Evolutionary conservation across 306 rosid genomes (phyloP).

Genomic region (Trifolium fragiferum): DNA sequence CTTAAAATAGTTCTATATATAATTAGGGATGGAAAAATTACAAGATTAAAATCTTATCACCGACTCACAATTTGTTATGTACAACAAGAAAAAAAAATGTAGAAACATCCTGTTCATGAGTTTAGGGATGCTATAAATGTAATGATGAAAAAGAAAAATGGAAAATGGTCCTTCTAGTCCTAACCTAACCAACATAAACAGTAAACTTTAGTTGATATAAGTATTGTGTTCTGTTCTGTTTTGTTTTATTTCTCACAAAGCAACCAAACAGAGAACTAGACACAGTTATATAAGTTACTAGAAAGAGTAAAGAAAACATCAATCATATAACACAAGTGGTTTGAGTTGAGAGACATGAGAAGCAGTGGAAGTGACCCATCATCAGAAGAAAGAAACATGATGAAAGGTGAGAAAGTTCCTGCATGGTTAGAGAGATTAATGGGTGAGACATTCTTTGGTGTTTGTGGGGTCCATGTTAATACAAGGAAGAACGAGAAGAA

Average conservation of each 20-base stretch:
- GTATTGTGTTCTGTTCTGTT: not conserved
- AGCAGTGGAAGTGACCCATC: slow-evolving; percentile 15
- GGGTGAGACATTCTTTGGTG: slow-evolving; percentile 86
- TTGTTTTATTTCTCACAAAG: not conserved
- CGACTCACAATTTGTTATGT: too few species aligned
- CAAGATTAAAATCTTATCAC: too few species aligned
- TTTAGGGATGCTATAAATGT: not conserved
- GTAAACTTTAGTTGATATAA: not conserved
- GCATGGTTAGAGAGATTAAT: slow-evolving; percentile 87
- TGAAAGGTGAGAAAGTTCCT: slow-evolving; percentile 44
- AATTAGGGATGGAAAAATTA: too few species aligned
- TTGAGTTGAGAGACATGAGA: slow-evolving; percentile 29
- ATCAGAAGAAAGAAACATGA: not conserved
- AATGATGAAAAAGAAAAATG: not conserved
- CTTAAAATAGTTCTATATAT: too few species aligned
- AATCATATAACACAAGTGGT: not conserved
- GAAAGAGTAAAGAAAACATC: not conserved
- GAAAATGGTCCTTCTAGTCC: not conserved
- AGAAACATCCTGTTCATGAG: not conserved
- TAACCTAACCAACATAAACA: not conserved
- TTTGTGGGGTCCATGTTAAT: slow-evolving; percentile 79
- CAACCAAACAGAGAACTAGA: not conserved
- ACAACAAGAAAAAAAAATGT: too few species aligned
- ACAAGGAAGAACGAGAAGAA: slow-evolving; percentile 91
- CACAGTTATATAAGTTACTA: not conserved